Percentiles rank a stretch among this genome's conserved stretches.
Conservation (phyloP, 495 filamentous ascomycete genomes). For the Talaromyces adpressus region DNA sequence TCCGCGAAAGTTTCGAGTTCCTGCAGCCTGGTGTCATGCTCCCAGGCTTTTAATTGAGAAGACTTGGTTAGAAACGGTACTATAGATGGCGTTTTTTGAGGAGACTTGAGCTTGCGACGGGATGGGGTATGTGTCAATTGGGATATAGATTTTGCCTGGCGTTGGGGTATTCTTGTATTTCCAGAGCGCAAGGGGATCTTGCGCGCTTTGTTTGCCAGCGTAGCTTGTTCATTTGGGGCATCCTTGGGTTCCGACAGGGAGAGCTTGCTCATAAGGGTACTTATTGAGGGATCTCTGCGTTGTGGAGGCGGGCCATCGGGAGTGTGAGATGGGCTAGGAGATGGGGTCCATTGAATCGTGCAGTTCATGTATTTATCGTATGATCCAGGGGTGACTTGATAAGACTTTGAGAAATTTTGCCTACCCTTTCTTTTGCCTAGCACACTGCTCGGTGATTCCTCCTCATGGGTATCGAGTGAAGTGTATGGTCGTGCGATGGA, state of each 20-base stretch:
- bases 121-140: slow-evolving; percentile 19
- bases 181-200: slow-evolving; percentile 25
- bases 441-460: slow-evolving; percentile 33
- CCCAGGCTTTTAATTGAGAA: slow-evolving; percentile 61
- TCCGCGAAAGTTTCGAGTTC: slow-evolving; percentile 58
- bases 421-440: slow-evolving; percentile 66
- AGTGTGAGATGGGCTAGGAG: neutral
- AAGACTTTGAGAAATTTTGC: slow-evolving; percentile 24
- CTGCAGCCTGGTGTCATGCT: slow-evolving; percentile 59
- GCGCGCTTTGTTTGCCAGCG: slow-evolving; percentile 11
- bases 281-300: neutral
- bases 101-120: slow-evolving; percentile 27
- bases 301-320: neutral
- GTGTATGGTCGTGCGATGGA: slow-evolving; percentile 50
- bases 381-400: slow-evolving; percentile 17
- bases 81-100: slow-evolving; percentile 25
- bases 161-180: slow-evolving; percentile 21
- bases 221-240: slow-evolving; percentile 6
- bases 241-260: slow-evolving; percentile 16
- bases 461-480: slow-evolving; percentile 49
- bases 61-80: slow-evolving; percentile 59
- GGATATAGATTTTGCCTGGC: slow-evolving; percentile 10
- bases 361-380: slow-evolving; percentile 15
- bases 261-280: slow-evolving; percentile 1
- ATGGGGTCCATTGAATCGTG: slow-evolving; percentile 12